Evolutionary conservation across 805 yeast genomes (phyloP), one percentile per base, ranked within the genome.

Genomic region (Sugiyamaella lignohabitans): DNA sequence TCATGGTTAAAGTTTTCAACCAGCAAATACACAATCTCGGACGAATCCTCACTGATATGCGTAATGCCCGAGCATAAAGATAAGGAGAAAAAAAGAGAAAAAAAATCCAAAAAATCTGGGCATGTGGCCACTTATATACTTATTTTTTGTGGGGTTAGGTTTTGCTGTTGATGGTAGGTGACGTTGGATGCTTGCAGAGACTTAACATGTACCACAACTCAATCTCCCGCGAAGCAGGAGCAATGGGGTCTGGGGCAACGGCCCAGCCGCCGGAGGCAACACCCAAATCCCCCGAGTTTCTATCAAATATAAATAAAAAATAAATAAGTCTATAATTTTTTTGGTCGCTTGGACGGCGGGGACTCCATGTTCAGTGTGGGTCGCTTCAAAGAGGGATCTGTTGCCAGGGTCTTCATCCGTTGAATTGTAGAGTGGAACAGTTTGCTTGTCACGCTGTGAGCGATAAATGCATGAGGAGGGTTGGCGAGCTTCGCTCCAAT

Each of bases 11-110:
- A 87, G 89, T 87, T 93, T 91, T 93, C 97, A 93, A 91, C 97
- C 95, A 91, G 98, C 98, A 91, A 91, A 91, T 87, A 93, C 98
- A 91, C 95, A 95, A 89, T 88, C 98, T 91, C 98, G 98, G 98
- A 93, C 96, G 96, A 89, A 88, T 93, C 98, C 98, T 91, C 98
- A 91, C 96, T 89, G 98, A 91, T 88, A 87, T 95, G 95, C 96
- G 98, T 93, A 91, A 88, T 91, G 96, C 98, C 98, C 98, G 84
- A 84, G 98, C 98, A 91, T 87, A 91, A 91, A 83, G 97, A 89
- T 86, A 40, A 74, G 24, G 50, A 37, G 21, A 34, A 72, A 56
- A 53, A 54, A 65, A 66, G 71, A 56, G 53, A 54, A 65, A 66
- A 43, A 43, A 44, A 43, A 44, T 18, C 23, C 19, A 8, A 24